Base-by-base conservation (phyloP, 1,284 basidiomycete species). In the Cystobasidiaceae sp. region DNA sequence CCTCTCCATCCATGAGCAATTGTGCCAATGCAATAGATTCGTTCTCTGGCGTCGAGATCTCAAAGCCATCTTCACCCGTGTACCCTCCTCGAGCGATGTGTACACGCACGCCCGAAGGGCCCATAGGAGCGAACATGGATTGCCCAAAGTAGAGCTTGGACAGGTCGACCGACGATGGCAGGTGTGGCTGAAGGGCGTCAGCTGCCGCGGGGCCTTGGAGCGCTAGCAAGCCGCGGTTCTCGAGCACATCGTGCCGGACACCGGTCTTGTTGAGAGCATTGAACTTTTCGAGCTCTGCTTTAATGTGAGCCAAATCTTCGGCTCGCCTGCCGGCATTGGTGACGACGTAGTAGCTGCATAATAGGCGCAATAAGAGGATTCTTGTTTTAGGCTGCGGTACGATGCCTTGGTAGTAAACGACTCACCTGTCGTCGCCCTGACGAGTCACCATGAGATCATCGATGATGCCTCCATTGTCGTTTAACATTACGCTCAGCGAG, bases 61-160 rank as follows among this genome's bases (percentile, higher is more conserved):
- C 94, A 71, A 98, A 97, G 0, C 94, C 96, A 76, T 99, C 94
- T 79, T 99, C 96, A 33, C 96, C 94, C 0, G 96, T 98, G 79
- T 99, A 99, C 3, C 96, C 94, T 23, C 91, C 91, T n/a, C 94
- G 85, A 8, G 93, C 90, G 34, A 98, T 85, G 75, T 97, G 96
- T 27, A 77, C 75, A n/a, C 73, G 57, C 70, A 90, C 86, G 1
- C 86, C 84, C 70, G 74, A 68, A 1, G 68, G 50, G 1, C 86
- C 85, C 41, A 96, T 82, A 0, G 86, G 83, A 19, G 90, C 82
- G 71, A 85, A 90, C 0, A 86, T 85, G 21, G 86, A 86, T 69
- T 84, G 84, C 45, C 90, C 90, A 72, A 96, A 94, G 34, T 86
- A 86, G 62, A 94, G 78, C 37, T 80, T 79, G 25, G 78, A 78